Base-by-base conservation (phyloP, 805 yeast species). In the Pichia kluyveri region DNA sequence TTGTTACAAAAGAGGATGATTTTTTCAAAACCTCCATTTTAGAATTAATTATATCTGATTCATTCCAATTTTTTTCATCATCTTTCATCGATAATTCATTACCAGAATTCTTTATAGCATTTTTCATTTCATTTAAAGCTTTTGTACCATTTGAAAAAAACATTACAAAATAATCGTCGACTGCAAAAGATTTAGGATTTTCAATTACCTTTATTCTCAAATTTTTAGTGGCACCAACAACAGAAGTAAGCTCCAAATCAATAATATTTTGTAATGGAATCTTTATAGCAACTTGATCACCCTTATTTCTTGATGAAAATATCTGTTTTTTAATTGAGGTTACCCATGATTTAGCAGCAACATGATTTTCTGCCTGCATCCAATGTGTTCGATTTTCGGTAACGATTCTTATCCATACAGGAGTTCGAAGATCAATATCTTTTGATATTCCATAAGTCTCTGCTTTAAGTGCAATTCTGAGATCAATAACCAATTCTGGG, bases 311-410 rank as follows among this genome's bases (percentile, higher is more conserved):
- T 39, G 83, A 74, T 1, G 89, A 73, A 65, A 91, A 91, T 2
- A 87, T 79, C 46, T 83, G 82, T 57, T 85, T 87, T 54, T 84
- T 86, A 41, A 91, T 64, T 10, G 75, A 67, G 45, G 82, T 80
- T 42, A 78, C 82, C 98, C 98, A 91, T 17, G 82, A 76, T 50
- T 85, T 73, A 0, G 97, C 97, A 8, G 82, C 68, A 51, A 73
- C 79, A 15, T 76, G 65, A 26, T 83, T 80, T 58, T 90, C 96
- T 2, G 95, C 85, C 52, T 76, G 74, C 55, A 90, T 84, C 39
- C 73, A 71, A 61, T 82, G 82, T 0, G 77, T 72, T 53, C 78
- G 75, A 31, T 73, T 69, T 40, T 73, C 79, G 2, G 88, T 80
- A 3, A 73, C 62, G 26, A 91, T 66, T 41, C 73, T 71, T 57